phyloP scores from a whole-genome alignment of 768 basidiomycete genomes.

The Inosperma sp. region DNA sequence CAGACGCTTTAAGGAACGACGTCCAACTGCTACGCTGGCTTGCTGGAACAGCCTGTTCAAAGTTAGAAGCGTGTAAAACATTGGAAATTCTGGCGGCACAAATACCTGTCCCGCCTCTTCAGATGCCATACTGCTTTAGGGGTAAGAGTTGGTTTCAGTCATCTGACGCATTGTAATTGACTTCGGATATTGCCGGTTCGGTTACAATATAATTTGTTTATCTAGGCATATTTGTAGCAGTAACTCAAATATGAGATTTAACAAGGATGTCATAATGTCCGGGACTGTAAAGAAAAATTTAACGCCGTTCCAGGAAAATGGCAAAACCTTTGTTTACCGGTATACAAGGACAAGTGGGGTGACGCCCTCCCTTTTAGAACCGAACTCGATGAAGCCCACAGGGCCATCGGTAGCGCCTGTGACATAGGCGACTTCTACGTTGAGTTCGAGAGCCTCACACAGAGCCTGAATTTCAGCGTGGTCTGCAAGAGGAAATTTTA shows the following conservation, averaged over 20 bases:
- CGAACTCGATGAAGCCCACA: slow-evolving; percentile 67
- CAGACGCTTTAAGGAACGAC: slow-evolving; percentile 86
- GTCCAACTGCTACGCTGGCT: slow-evolving; percentile 86
- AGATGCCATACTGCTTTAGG: slow-evolving; percentile 18
- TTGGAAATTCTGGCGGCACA: neutral
- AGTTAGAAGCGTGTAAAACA: slow-evolving; percentile 5
- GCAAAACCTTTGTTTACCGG: slow-evolving; percentile 41
- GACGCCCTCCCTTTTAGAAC: slow-evolving; percentile 41
- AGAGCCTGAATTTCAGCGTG: slow-evolving; percentile 81
- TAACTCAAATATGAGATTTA: no score
- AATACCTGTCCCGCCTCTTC: slow-evolving; percentile 20
- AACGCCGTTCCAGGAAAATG: neutral
- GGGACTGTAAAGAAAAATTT: slow-evolving; percentile 44
- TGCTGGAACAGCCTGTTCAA: slow-evolving; percentile 62
- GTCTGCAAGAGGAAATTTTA: slow-evolving; percentile 40
- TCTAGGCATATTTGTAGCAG: no score
- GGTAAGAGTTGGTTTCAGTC: neutral
- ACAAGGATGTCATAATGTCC: slow-evolving; percentile 77
- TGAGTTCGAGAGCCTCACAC: slow-evolving; percentile 58
- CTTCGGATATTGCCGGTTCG: neutral
- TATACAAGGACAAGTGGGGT: slow-evolving; percentile 69
- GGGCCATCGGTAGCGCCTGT: slow-evolving; percentile 55
- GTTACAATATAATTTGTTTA: neutral
- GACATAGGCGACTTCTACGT: slow-evolving; percentile 74
- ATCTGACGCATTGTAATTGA: slow-evolving; percentile 10